Base-by-base conservation (phyloP, 2,329 filamentous ascomycete species). In the Diplodia sapinea region DNA sequence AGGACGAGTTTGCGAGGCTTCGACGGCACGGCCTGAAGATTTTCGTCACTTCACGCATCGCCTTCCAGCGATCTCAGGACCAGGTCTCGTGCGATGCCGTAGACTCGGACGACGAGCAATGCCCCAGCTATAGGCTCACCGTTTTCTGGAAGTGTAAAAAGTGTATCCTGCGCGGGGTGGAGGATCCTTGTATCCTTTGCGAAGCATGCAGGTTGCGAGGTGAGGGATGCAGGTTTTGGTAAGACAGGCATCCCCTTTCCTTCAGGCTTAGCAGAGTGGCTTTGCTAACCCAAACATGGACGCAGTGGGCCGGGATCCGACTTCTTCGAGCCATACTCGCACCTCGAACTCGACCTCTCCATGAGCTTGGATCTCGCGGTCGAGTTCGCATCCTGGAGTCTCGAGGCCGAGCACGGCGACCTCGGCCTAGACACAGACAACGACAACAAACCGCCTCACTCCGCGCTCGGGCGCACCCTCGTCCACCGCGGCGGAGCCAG, bases 341-440 rank as follows among this genome's bases (percentile, higher is more conserved):
- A 40, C 20, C 13, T 64, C 31, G 61, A 64, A 9, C 11, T 64
- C 3, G 26, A 43, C 26, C 33, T 52, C n/a, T 26, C 26, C 11
- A 29, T 52, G 9, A 13, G 29, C 5, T 8, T 17, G 17, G 43
- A 47, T 5, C 17, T 47, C 20, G n/a, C 17, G 12, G n/a, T 20
- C 0, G n/a, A 23, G 5, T 64, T 51, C 23, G 26, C 51, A 7
- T 11, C 13, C 3, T 64, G 43, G 43, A 23, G 20, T 20, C 61
- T 64, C 29, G 40, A 64, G 20, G 12, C 20, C 47, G 43, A 51
- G 17, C 61, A 64, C 50, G 61, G 61, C 15, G 43, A 64, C 29
- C 31, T 64, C 13, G 33, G 33, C 15, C 36, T 64, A 2, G 20
- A 8, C 2, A n/a, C 61, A 4, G 15, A 23, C 11, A 26, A 52